A percentile compares a stretch with the other conserved stretches of the same genome.
Evolutionary conservation across 2,329 filamentous ascomycete genomes (phyloP).

Genomic region (Aspergillus oerlinghausenensis): DNA sequence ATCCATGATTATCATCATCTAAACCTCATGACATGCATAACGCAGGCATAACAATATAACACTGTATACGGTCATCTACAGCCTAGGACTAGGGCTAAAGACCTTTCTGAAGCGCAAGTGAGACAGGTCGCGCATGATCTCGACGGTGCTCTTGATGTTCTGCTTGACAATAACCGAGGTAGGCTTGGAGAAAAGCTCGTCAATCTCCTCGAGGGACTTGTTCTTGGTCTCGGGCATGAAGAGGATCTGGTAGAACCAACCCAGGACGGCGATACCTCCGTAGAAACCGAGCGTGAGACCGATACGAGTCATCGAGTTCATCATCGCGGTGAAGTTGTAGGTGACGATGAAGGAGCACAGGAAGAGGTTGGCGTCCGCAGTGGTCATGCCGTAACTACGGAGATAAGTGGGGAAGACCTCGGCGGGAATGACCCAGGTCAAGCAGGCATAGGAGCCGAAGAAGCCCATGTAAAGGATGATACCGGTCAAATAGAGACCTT

Average conservation of each 20-base stretch:
- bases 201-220: constrained; percentile 66
- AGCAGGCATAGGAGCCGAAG: constrained; percentile 61
- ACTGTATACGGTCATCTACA: neutral
- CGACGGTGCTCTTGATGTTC: constrained; percentile 47
- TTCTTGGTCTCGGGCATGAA: constrained; percentile 76
- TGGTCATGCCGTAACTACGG: constrained; percentile 69
- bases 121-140: constrained; percentile 44
- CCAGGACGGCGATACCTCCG: constrained; percentile 65
- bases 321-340: constrained; percentile 70
- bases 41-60: neutral
- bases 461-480: constrained; percentile 59
- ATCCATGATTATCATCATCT: neutral
- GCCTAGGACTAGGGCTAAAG: constrained; percentile 31
- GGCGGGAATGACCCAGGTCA: constrained; percentile 63
- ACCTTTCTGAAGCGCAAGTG: constrained; percentile 46
- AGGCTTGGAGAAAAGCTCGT: constrained; percentile 60
- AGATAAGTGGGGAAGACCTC: constrained; percentile 71
- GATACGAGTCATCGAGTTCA: constrained; percentile 60
- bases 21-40: neutral
- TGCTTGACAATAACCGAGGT: constrained; percentile 59
- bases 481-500: constrained; percentile 62
- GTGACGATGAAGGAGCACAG: constrained; percentile 68
- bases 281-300: constrained; percentile 68
- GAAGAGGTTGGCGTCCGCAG: constrained; percentile 64
- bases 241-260: constrained; percentile 67